These are phyloP conservation scores for Triangularia setosa DNA, from an alignment of 2,329 filamentous ascomycete species.

Conservation along the genomic window DNA sequence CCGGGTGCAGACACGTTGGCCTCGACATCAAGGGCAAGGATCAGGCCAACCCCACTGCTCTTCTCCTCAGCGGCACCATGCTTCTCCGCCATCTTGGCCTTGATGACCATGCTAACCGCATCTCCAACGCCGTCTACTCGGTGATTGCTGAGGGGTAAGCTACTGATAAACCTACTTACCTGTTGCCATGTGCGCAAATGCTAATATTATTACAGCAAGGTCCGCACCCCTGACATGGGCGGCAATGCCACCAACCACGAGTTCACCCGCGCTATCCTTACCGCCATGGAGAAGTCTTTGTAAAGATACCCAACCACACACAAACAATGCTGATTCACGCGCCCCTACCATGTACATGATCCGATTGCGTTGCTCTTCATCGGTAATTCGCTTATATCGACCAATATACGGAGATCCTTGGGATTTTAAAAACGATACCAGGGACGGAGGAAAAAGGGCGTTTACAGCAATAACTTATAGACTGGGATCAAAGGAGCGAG, in stretches of 20 bases:
- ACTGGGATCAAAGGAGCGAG: neutral
- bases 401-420: neutral
- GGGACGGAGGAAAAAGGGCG: neutral
- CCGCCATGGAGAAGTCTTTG: slow-evolving; percentile 77
- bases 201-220: slow-evolving; percentile 60
- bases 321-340: neutral
- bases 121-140: slow-evolving; percentile 77
- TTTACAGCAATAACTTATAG: neutral
- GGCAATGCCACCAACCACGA: slow-evolving; percentile 85
- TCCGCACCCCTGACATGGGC: slow-evolving; percentile 93
- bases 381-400: neutral
- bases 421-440: neutral
- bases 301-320: slow-evolving; percentile 20
- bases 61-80: slow-evolving; percentile 95
- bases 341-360: slow-evolving; percentile 2
- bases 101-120: slow-evolving; percentile 96
- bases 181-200: neutral
- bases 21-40: slow-evolving; percentile 99
- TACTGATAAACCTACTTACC: neutral
- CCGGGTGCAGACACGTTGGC: slow-evolving; percentile 97
- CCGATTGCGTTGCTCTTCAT: slow-evolving; percentile 2
- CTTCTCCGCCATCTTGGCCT: slow-evolving; percentile 94
- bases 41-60: slow-evolving; percentile 94
- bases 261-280: slow-evolving; percentile 89
- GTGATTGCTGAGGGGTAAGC: slow-evolving; percentile 85